Percentiles rank a stretch among this genome's conserved stretches.
Evolutionary conservation across 2,329 filamentous ascomycete genomes (phyloP).

Genomic region (Colletotrichum navitas): DNA sequence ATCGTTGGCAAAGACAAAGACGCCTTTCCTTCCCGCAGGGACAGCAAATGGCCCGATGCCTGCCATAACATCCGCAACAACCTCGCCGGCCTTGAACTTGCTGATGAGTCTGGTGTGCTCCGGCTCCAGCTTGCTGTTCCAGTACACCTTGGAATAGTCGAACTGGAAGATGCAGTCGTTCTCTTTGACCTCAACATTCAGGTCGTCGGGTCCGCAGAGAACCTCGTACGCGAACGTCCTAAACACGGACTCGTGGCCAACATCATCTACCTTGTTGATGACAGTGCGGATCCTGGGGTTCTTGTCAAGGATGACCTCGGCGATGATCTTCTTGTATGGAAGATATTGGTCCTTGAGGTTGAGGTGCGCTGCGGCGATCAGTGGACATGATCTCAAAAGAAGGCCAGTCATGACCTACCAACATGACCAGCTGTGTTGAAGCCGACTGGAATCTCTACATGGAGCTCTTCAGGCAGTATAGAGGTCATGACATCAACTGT

Average conservation of each 20-base stretch:
- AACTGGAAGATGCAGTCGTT: conserved; percentile 90
- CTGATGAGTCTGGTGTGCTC: conserved; percentile 87
- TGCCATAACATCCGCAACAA: conserved; percentile 96
- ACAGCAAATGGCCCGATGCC: conserved; percentile 96
- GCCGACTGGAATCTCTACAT: conserved; percentile 84
- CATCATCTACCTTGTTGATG: conserved; percentile 94
- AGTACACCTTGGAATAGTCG: conserved; percentile 97
- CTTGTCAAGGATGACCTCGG: conserved; percentile 89
- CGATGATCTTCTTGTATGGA: conserved; percentile 89
- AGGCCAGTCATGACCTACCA: conserved; percentile 60
- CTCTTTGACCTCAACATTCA: conserved; percentile 87
- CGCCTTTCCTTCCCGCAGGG: conserved; percentile 87
- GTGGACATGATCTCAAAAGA: conserved; percentile 39
- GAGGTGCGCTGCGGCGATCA: conserved; percentile 74
- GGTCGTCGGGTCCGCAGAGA: conserved; percentile 82
- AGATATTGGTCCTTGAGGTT: conserved; percentile 88
- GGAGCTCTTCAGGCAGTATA: conserved; percentile 82
- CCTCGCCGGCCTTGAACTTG: conserved; percentile 85
- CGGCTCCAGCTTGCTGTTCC: conserved; percentile 91
- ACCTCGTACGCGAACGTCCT: conserved; percentile 95
- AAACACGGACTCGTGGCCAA: conserved; percentile 87
- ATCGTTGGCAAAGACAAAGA: conserved; percentile 97
- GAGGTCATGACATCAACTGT: conserved; percentile 84
- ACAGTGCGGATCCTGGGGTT: conserved; percentile 86
- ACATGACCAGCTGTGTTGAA: conserved; percentile 94